Conservation (phyloP, 2,329 filamentous ascomycete genomes). For the Talaromyces sp. region DNA sequence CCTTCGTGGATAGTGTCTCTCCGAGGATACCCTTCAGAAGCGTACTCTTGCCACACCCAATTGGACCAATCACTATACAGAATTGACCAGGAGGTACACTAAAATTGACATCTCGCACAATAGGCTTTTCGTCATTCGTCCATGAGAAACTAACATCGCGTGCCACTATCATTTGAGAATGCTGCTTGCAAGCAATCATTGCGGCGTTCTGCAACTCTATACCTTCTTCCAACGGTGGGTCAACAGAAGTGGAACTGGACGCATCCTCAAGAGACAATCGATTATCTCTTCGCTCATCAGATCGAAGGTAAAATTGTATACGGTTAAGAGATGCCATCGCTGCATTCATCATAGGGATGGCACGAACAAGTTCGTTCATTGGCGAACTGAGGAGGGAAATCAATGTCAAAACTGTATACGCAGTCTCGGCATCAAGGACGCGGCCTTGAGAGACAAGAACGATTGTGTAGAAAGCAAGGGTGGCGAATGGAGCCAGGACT, state of each 20-base stretch:
- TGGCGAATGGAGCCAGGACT: constrained; percentile 36
- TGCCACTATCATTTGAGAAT: constrained; percentile 30
- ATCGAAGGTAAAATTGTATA: constrained; percentile 37
- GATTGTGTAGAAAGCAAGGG: constrained; percentile 24
- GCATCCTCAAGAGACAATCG: constrained; percentile 51
- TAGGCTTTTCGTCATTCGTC: constrained; percentile 55
- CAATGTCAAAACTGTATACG: constrained; percentile 28
- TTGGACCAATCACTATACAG: constrained; percentile 61
- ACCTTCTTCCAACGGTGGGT: constrained; percentile 39
- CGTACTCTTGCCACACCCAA: constrained; percentile 65
- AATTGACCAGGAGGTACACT: constrained; percentile 58
- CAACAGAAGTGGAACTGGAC: constrained; percentile 27
- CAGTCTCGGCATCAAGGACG: constrained; percentile 27
- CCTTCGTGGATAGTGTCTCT: constrained; percentile 43
- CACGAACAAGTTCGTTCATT: constrained; percentile 24
- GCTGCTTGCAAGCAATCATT: constrained; percentile 28
- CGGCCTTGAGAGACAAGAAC: constrained; percentile 13
- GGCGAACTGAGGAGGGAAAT: constrained; percentile 26
- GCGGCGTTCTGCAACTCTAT: constrained; percentile 30
- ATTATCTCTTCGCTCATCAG: constrained; percentile 45
- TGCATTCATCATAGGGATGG: constrained; percentile 35
- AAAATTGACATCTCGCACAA: constrained; percentile 56
- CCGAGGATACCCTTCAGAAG: constrained; percentile 50
- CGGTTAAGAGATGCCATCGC: constrained; percentile 40
- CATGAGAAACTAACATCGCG: constrained; percentile 62